These are phyloP conservation scores for Yarrowia sp. DNA, from an alignment of 805 yeast species.

Conservation along the genomic window DNA sequence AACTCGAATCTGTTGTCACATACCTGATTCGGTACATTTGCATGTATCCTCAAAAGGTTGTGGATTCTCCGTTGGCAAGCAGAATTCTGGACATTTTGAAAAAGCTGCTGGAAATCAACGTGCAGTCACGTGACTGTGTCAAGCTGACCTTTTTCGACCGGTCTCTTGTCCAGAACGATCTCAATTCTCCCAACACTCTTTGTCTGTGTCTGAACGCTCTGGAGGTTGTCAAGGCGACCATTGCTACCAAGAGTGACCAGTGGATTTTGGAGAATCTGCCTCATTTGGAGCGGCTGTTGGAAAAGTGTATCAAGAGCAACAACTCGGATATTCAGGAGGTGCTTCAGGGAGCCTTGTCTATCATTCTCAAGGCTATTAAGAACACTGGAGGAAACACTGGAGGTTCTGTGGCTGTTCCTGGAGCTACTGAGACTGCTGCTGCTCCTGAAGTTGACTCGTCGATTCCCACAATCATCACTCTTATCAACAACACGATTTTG, in stretches of 20 bases:
- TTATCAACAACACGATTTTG: slow-evolving; percentile 63
- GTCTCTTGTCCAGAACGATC: slow-evolving; percentile 74
- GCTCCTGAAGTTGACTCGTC: slow-evolving; percentile 53
- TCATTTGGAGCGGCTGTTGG: slow-evolving; percentile 68
- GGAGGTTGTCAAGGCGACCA: slow-evolving; percentile 78
- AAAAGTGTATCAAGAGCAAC: slow-evolving; percentile 75
- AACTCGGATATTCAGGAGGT: slow-evolving; percentile 79
- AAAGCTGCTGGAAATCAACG: slow-evolving; percentile 62
- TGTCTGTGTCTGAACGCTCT: slow-evolving; percentile 86
- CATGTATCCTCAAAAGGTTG: slow-evolving; percentile 75
- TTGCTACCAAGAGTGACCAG: slow-evolving; percentile 67
- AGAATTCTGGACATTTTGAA: slow-evolving; percentile 76
- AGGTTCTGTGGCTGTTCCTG: background rate
- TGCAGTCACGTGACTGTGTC: slow-evolving; percentile 42
- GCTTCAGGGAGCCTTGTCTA: slow-evolving; percentile 67
- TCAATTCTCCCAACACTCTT: slow-evolving; percentile 53
- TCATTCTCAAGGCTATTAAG: slow-evolving; percentile 64
- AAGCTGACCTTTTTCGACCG: slow-evolving; percentile 85
- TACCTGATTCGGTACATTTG: slow-evolving; percentile 85
- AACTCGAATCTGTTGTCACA: slow-evolving; percentile 85
- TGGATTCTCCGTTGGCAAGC: slow-evolving; percentile 78
- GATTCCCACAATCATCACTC: slow-evolving; percentile 57
- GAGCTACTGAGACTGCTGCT: slow-evolving; percentile 39
- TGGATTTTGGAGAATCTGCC: slow-evolving; percentile 77
- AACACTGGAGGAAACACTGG: slow-evolving; percentile 8